Base-by-base conservation (phyloP, 2,329 filamentous ascomycete genomes). In the Pyrenophora seminiperda region DNA sequence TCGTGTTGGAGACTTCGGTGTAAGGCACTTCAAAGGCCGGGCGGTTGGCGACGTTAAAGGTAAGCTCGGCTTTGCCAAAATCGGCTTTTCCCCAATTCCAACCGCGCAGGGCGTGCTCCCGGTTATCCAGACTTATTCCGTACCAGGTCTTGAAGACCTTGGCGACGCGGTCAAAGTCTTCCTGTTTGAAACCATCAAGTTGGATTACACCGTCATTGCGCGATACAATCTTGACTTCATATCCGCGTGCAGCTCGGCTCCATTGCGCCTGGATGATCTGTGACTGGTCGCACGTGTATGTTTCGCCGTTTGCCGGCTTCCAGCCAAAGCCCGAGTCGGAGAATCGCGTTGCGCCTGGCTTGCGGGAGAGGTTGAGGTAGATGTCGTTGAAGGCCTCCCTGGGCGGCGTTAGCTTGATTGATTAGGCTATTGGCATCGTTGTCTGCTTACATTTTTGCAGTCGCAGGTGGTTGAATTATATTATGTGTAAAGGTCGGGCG, bases 1-100 rank as follows among this genome's bases (percentile, higher is more conserved):
- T 99, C 53, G 94, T 97, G 76, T 99, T 99, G 50, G 90, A 92
- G 63, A 99, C 95, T 74, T 99, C 94, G 38, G 91, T 90, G 77
- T 97, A 99, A 10, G 95, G 92, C 4, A 99, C 87, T 75, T 97
- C 94, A 73, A 99, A 99, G 4, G 93, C 90, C 3, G 94, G 94
- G 65, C 91, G 86, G 75, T 97, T 99, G 72, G 96, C 91, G 30
- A 99, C 94, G 73, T 92, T 97, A 81, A 99, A 99, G 22, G 90
- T 84, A 47, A 99, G 84, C 77, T 99, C 94, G 46, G 91, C 88
- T 76, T 97, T 96, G 54, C 89, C 88, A 72, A 99, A 96, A 67
- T 99, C 94, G 58, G 91, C 90, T 77, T 97, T 99, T 67, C 94
- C 94, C 95, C 94, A 99, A 74, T 99, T 99, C 94, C 94, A 99